Evolutionary conservation across 345 rosid species (phyloP).

Genomic region (Limnanthes douglasii): DNA sequence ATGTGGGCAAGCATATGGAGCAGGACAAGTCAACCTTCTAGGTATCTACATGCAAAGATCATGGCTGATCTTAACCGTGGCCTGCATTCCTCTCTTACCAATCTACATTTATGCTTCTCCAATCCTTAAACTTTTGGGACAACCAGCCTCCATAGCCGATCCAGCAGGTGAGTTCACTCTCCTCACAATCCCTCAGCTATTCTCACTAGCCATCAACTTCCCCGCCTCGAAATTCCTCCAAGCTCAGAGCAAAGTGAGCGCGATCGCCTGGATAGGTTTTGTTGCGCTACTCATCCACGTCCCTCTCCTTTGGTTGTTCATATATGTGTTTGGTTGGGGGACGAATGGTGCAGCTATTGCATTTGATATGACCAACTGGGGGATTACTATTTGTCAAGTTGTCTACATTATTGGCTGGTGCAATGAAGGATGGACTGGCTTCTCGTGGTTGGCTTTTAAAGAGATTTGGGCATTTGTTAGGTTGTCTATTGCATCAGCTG

Average conservation of each 20-base stretch:
- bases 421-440: slow-evolving; percentile 53
- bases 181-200: slow-evolving; percentile 41
- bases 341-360: slow-evolving; percentile 61
- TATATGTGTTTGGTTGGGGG: slow-evolving; percentile 29
- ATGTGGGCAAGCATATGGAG: slow-evolving; percentile 90
- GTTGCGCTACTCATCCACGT: slow-evolving; percentile 25
- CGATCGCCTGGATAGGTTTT: slow-evolving; percentile 42
- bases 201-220: slow-evolving; percentile 48
- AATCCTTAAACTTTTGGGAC: slow-evolving; percentile 40
- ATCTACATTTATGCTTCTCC: slow-evolving; percentile 55
- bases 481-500: slow-evolving; percentile 67
- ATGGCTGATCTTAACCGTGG: slow-evolving; percentile 35
- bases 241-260: slow-evolving; percentile 57
- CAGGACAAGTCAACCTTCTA: slow-evolving; percentile 56
- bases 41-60: slow-evolving; percentile 83
- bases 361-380: slow-evolving; percentile 34
- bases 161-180: slow-evolving; percentile 46
- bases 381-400: slow-evolving; percentile 22
- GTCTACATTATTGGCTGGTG: slow-evolving; percentile 44
- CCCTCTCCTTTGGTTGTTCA: slow-evolving; percentile 31
- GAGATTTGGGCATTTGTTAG: slow-evolving; percentile 65
- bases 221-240: slow-evolving; percentile 65
- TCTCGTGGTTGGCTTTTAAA: slow-evolving; percentile 41
- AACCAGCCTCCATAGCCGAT: slow-evolving; percentile 32
- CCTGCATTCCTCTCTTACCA: slow-evolving; percentile 35